phyloP scores from a whole-genome alignment of 1,139 yeast genomes.

The Ogataea hybrid region DNA sequence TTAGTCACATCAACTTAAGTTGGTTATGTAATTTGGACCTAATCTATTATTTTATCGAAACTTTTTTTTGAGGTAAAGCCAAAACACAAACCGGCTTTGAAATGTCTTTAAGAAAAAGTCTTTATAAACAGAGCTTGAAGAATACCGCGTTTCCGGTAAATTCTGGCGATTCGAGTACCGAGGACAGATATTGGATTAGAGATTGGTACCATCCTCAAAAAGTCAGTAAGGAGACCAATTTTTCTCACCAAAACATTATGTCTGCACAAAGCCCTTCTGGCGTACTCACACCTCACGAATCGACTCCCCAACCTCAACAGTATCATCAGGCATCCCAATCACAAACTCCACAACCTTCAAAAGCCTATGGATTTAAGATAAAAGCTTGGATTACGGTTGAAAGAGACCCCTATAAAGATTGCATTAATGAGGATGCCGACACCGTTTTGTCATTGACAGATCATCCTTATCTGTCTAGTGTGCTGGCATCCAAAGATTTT shows the following conservation, averaged over 20 bases:
- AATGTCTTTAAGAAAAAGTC: slow-evolving; percentile 36
- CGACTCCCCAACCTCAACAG: slow-evolving; percentile 33
- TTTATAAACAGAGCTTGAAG: slow-evolving; percentile 37
- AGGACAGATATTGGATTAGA: slow-evolving; percentile 36
- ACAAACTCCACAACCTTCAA: slow-evolving; percentile 23
- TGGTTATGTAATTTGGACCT: too few relatives aligned
- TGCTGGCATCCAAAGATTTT: slow-evolving; percentile 8
- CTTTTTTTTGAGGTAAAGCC: too few relatives aligned
- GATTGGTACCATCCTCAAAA: slow-evolving; percentile 38
- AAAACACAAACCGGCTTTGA: neutral
- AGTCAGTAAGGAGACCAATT: slow-evolving; percentile 11
- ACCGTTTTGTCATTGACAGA: slow-evolving; percentile 15
- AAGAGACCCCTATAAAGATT: slow-evolving; percentile 28
- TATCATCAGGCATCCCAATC: slow-evolving; percentile 17
- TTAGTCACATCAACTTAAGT: too few relatives aligned
- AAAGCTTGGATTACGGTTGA: slow-evolving; percentile 44
- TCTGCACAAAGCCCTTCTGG: slow-evolving; percentile 21
- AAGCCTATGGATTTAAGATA: slow-evolving; percentile 35
- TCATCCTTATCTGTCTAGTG: slow-evolving; percentile 10
- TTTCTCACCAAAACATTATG: slow-evolving; percentile 13
- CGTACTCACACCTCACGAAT: slow-evolving; percentile 21
- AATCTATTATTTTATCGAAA: too few relatives aligned
- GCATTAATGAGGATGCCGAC: slow-evolving; percentile 38
- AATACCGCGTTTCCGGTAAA: slow-evolving; percentile 27
- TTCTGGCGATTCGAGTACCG: slow-evolving; percentile 18